A percentile compares a stretch with the other conserved stretches of the same genome.
Conservation (phyloP, 2,329 filamentous ascomycete species). For the Ceratocystis ficicola region DNA sequence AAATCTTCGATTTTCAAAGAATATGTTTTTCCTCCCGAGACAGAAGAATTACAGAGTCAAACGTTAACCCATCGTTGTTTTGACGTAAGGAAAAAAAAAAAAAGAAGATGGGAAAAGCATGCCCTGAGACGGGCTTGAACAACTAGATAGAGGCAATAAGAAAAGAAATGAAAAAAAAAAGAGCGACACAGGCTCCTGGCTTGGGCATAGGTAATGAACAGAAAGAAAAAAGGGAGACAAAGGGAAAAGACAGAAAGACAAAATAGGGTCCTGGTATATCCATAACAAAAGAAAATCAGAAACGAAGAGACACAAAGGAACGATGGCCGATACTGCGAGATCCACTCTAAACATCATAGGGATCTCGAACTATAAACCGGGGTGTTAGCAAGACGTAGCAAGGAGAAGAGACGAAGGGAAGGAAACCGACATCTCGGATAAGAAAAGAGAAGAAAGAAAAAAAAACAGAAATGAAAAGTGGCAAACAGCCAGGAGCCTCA, state of each 20-base stretch:
- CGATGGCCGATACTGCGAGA: neutral
- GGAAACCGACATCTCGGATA: neutral
- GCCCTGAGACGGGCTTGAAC: neutral
- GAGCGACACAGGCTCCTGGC: neutral
- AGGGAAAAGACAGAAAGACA: constrained; percentile 8
- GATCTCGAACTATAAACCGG: constrained; percentile 3
- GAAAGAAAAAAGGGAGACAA: neutral
- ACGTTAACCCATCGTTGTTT: no score
- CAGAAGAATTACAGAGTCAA: no score
- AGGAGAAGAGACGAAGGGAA: constrained; percentile 11
- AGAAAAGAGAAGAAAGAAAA: neutral
- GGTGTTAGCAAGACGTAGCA: neutral
- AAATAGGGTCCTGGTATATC: neutral
- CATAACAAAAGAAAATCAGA: neutral
- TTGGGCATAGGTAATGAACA: neutral
- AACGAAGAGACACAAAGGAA: constrained; percentile 7
- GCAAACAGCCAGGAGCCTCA: neutral
- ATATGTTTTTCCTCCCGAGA: no score
- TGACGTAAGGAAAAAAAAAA: no score
- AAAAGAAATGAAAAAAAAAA: neutral
- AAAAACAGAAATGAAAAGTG: neutral
- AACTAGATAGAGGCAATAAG: neutral
- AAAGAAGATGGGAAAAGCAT: neutral
- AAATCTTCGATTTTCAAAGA: no score
- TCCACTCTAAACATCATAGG: constrained; percentile 15